phyloP scores from a whole-genome alignment of 2,329 filamentous ascomycete genomes.

The Catunica adiposa region DNA sequence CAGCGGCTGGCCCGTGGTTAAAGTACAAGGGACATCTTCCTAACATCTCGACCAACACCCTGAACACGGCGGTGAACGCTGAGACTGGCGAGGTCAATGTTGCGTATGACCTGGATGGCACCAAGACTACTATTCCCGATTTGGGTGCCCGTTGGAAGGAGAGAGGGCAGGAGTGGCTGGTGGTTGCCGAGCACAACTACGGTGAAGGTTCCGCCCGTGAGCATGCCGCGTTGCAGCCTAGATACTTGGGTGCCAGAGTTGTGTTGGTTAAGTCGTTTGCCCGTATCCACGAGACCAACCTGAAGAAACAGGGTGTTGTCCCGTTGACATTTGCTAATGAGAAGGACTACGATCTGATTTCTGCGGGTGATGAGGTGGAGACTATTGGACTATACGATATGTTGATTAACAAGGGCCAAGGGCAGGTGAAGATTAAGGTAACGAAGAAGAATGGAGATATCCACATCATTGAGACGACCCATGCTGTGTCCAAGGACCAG shows the following conservation, averaged over 20 bases:
- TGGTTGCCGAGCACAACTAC: constrained; percentile 96
- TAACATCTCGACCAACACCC: constrained; percentile 94
- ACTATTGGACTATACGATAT: constrained; percentile 76
- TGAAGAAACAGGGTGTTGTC: constrained; percentile 95
- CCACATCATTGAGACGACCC: constrained; percentile 59
- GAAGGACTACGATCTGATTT: constrained; percentile 69
- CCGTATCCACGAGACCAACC: constrained; percentile 84
- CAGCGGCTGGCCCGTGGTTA: constrained; percentile 87
- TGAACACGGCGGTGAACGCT: constrained; percentile 86
- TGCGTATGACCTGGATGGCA: constrained; percentile 73
- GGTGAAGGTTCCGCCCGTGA: constrained; percentile 80
- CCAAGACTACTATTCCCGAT: constrained; percentile 63
- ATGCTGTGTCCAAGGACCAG: constrained; percentile 80
- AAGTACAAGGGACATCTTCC: constrained; percentile 99
- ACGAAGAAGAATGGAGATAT: constrained; percentile 47
- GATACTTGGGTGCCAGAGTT: constrained; percentile 74
- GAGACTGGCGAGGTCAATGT: constrained; percentile 84
- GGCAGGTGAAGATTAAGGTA: constrained; percentile 54
- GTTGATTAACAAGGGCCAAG: constrained; percentile 59
- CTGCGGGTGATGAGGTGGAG: constrained; percentile 65
- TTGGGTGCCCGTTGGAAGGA: constrained; percentile 72
- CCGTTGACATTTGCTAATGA: constrained; percentile 83
- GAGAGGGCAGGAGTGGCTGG: constrained; percentile 64
- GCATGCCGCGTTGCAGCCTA: constrained; percentile 75
- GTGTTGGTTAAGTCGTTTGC: constrained; percentile 79